phyloP scores from a whole-genome alignment of 257 asterid genomes.

The Solanum neorickii region DNA sequence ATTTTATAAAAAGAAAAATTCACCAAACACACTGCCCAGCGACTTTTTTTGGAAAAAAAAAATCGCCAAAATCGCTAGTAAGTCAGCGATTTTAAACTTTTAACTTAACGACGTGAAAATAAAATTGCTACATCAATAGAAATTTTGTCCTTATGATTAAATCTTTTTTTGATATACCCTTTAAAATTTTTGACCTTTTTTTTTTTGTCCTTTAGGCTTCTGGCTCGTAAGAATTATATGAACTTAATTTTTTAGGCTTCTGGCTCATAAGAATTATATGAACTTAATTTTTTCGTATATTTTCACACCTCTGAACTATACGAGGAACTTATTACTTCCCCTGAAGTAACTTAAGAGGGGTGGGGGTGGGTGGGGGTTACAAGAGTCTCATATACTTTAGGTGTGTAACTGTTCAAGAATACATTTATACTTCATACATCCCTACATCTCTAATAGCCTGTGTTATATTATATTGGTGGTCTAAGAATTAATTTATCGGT shows the following conservation, averaged over 20 bases:
- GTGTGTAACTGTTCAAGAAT: neutral
- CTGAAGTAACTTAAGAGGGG: neutral
- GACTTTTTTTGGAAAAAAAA: too few relatives aligned
- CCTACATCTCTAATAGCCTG: neutral
- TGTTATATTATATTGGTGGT: neutral
- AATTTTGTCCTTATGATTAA: too few relatives aligned
- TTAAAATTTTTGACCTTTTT: too few relatives aligned
- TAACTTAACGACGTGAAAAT: too few relatives aligned
- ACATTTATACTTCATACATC: neutral
- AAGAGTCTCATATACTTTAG: neutral
- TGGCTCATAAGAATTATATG: neutral
- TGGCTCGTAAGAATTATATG: neutral
- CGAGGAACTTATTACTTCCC: neutral
- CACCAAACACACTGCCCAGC: too few relatives aligned
- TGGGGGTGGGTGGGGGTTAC: neutral
- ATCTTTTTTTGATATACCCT: too few relatives aligned
- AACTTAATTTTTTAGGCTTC: too few relatives aligned
- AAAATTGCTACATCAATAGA: too few relatives aligned
- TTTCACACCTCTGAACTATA: neutral
- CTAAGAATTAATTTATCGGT: neutral
- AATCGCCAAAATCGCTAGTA: fast-evolving
- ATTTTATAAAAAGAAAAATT: too few relatives aligned
- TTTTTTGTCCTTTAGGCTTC: too few relatives aligned
- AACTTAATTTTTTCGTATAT: too few relatives aligned
- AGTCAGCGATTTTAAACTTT: too few relatives aligned